Conservation (phyloP, 352 stramenopile species). For the Phytophthora sp. region DNA sequence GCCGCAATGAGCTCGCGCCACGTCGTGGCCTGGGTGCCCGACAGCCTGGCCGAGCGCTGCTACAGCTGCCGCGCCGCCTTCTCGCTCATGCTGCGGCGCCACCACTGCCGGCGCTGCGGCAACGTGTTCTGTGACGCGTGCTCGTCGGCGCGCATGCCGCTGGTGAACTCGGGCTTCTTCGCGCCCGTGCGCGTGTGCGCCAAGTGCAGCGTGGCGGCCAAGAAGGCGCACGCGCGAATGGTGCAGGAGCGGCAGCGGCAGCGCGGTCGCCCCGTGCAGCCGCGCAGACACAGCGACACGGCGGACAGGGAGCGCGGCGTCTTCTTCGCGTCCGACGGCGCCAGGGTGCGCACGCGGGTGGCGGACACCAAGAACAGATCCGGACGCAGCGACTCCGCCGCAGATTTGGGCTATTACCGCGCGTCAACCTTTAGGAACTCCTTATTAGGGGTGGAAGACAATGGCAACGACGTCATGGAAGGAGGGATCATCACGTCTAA, state of each 20-base stretch:
- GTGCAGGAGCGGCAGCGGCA: slow-evolving; percentile 62
- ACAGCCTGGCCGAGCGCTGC: slow-evolving; percentile 79
- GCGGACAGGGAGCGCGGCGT: slow-evolving; percentile 12
- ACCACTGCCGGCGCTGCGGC: slow-evolving; percentile 89
- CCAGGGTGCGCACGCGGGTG: too few relatives aligned
- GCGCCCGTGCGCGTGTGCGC: slow-evolving; percentile 82
- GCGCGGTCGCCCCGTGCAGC: slow-evolving; percentile 12
- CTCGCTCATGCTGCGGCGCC: slow-evolving; percentile 76
- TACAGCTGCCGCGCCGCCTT: slow-evolving; percentile 73
- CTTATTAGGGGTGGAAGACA: not conserved
- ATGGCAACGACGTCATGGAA: slow-evolving; percentile 18
- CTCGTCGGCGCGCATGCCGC: slow-evolving; percentile 77
- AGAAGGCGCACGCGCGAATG: slow-evolving; percentile 72
- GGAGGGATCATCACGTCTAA: slow-evolving; percentile 41
- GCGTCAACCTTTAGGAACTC: slow-evolving; percentile 8
- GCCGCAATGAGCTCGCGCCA: slow-evolving; percentile 26
- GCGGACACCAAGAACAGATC: too few relatives aligned
- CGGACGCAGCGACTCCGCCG: slow-evolving; percentile 11
- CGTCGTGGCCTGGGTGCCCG: slow-evolving; percentile 81
- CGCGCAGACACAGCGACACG: slow-evolving; percentile 40
- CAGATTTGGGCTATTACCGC: slow-evolving; percentile 6
- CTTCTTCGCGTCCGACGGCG: slow-evolving; percentile 23
- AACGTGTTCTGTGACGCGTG: slow-evolving; percentile 92
- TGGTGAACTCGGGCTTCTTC: slow-evolving; percentile 71
- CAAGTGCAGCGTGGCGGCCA: slow-evolving; percentile 76